Evolutionary conservation across 345 rosid genomes (phyloP), one percentile per base, ranked within the genome.

Genomic region (Pseudoturritis turrita): DNA sequence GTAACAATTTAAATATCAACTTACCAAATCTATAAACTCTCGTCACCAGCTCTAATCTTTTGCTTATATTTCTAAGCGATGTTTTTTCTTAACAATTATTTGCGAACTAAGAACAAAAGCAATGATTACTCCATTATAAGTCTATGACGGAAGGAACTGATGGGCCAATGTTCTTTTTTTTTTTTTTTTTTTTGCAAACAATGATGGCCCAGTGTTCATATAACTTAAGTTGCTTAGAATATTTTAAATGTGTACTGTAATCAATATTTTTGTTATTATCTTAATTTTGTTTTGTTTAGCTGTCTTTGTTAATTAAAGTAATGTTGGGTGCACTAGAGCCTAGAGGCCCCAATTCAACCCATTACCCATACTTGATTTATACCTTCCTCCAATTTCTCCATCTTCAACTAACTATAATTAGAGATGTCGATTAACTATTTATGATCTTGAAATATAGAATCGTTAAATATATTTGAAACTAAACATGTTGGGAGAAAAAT

Each of bases 311-410:
- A 57, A 45, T 22, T 57, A 29, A 74, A 66, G 60, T 40, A 57
- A 49, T 58, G 54, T 66, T 74, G 61, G 72, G 62, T 74, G 78
- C 68, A 58, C 72, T 57, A 35, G 41, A 65, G 66, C 62, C 41
- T 55, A 9, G 21, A 73, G 49, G 50, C 43, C 67, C 60, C 59
- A 43, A 56, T 65, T 53, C 65, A 65, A 36, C 49, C 4, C 58
- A 54, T 13, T 56, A 36, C 49, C 4, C 58, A 54, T 13, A 33
- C 29, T 73, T 51, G 59, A 73, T 46, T 35, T 54, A 47, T 64
- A 64, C 23, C 58, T 65, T 55, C 17, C 65, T 45, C 41, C 51
- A 18, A 10, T 36, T 19, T 63, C 43, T 37, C 33, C 23, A n/a
- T 4, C 18, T 62, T 33, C 55, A 41, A 41, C 63, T 41, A 62